phyloP scores from a whole-genome alignment of 805 yeast species.

The Lipomyces chichibuensis region DNA sequence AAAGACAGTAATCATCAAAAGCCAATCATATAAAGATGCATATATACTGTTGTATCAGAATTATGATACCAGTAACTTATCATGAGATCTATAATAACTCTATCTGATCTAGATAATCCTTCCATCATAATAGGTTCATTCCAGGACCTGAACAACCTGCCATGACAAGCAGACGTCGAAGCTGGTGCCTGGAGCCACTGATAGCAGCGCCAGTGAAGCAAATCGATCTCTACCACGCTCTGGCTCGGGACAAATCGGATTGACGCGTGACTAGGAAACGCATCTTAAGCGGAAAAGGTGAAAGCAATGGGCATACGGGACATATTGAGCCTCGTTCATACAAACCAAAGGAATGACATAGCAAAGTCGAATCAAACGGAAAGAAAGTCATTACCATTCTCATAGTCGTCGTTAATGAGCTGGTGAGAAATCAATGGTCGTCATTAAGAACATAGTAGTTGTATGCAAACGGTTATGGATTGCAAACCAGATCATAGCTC shows the following conservation, averaged over 20 bases:
- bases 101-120: neutral
- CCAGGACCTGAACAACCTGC: neutral
- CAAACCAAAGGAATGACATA: neutral
- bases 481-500: conserved; percentile 15
- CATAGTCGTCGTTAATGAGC: neutral
- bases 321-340: neutral
- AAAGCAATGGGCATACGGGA: neutral
- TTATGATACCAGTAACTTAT: neutral
- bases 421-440: neutral
- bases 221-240: neutral
- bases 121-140: neutral
- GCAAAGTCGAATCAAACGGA: neutral
- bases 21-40: conserved; percentile 3
- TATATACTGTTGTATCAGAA: neutral
- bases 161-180: neutral
- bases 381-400: neutral
- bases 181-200: neutral
- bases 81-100: neutral
- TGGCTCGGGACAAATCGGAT: neutral
- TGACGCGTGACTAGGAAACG: neutral
- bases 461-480: neutral
- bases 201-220: neutral
- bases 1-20: neutral
- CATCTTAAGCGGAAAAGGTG: neutral
- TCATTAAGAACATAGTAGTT: neutral